Conservation (phyloP, 192 early-diverging fungal species). For the Mycoemilia scoparia region DNA sequence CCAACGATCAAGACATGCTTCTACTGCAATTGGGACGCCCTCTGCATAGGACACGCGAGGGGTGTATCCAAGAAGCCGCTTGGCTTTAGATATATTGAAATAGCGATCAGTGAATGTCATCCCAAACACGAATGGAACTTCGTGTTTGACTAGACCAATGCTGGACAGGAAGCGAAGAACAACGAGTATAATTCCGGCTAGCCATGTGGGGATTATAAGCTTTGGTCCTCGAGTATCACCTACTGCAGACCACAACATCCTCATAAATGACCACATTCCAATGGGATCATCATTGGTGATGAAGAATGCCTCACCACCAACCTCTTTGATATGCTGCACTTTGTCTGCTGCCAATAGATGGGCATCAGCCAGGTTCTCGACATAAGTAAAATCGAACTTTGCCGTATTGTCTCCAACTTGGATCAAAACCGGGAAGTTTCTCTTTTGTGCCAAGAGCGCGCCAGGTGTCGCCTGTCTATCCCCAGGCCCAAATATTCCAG, state of each 20-base stretch:
- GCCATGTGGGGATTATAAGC: slow-evolving; percentile 36
- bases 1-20: slow-evolving; percentile 25
- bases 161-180: slow-evolving; percentile 41
- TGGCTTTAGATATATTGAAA: slow-evolving; percentile 79
- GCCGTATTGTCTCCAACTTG: slow-evolving; percentile 72
- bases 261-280: slow-evolving; percentile 78
- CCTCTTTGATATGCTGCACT: slow-evolving; percentile 33
- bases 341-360: slow-evolving; percentile 74
- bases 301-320: slow-evolving; percentile 53
- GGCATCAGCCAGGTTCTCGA: slow-evolving; percentile 82
- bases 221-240: slow-evolving; percentile 36
- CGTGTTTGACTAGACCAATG: slow-evolving; percentile 41
- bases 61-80: slow-evolving; percentile 42
- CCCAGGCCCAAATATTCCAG: slow-evolving; percentile 82
- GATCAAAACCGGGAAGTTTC: slow-evolving; percentile 35
- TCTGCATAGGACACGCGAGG: slow-evolving; percentile 36
- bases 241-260: slow-evolving; percentile 42
- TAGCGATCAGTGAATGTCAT: slow-evolving; percentile 63
- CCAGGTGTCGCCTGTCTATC: slow-evolving; percentile 53
- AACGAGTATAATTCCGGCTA: slow-evolving; percentile 46
- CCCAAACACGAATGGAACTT: slow-evolving; percentile 62
- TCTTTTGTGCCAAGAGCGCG: slow-evolving; percentile 40
- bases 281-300: slow-evolving; percentile 83
- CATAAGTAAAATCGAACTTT: slow-evolving; percentile 83
- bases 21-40: slow-evolving; percentile 28